Evolutionary conservation across 768 basidiomycete genomes (phyloP).

Genomic region (Paxillus involutus): DNA sequence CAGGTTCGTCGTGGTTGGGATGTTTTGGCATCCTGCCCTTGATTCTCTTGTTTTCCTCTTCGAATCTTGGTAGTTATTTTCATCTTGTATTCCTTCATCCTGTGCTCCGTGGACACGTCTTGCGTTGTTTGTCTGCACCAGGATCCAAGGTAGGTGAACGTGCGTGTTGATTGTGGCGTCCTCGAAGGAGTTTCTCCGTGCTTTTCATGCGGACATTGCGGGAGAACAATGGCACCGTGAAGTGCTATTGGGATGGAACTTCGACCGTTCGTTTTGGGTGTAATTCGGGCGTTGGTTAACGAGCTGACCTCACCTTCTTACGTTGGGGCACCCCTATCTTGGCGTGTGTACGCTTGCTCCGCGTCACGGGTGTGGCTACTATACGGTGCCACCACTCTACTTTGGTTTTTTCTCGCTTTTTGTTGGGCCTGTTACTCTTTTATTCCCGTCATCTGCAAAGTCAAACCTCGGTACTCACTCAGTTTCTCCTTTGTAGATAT

Average conservation of each 20-base stretch:
- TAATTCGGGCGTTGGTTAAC: too few species aligned
- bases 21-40: neutral
- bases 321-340: too few species aligned
- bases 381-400: too few species aligned
- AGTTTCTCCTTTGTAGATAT: slow-evolving; percentile 52
- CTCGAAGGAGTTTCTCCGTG: too few species aligned
- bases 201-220: too few species aligned
- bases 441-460: neutral
- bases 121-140: too few species aligned
- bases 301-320: too few species aligned
- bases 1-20: slow-evolving; percentile 47
- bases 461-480: slow-evolving; percentile 3
- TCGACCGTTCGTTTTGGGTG: too few species aligned
- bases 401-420: neutral
- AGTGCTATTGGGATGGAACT: neutral
- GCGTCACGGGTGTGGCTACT: too few species aligned
- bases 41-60: neutral
- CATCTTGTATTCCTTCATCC: too few species aligned
- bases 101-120: too few species aligned
- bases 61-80: neutral
- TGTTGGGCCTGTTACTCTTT: neutral
- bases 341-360: too few species aligned
- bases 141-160: neutral
- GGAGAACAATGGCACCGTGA: neutral
- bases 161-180: neutral